Evolutionary conservation across 192 early-diverging fungal genomes (phyloP), one percentile per base, ranked within the genome.

Genomic region (Linnemannia elongata): DNA sequence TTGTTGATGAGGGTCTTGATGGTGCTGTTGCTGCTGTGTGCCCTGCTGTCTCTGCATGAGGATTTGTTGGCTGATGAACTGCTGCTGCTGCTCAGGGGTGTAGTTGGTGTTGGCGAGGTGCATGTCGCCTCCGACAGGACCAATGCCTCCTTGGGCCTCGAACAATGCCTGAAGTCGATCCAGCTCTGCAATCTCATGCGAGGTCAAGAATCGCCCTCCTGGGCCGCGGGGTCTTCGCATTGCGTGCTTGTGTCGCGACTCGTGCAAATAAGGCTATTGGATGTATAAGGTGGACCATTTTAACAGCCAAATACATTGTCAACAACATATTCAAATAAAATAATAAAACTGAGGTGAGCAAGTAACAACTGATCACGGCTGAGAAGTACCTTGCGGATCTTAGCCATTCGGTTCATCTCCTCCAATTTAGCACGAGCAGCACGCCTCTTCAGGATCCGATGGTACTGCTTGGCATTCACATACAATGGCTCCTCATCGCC

Each of bases 201-300:
- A 84, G 8, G 88, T 97, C 69, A 99, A 89, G 85, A 99, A 99
- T n/a, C 98, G 90, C 15, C 98, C 98, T 35, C 98, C 98, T 3
- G 98, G 98, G 20, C 98, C 98, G 63, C 98, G 92, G 49, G 98
- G 98, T 55, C 98, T 92, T 49, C 97, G 91, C 97, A 99, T 97
- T 6, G 98, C 98, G 88, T 99, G 98, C 63, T 94, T 94, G 75
- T 99, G 98, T 72, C 98, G 93, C 35, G 96, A 97, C 85, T 99
- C 98, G 90, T 99, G 98, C 70, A 98, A 89, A 89, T 99, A 99
- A 12, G 95, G 96, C 92, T 95, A 72, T 9, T 20, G 35, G 33
- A 33, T 41, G 60, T 30, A 33, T 9, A 3, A 6, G 7, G 6
- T 27, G 57, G n/a, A n/a, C 57, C 55, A 66, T 15, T 1, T 66